These are phyloP conservation scores for Solanum peruvianum DNA, from an alignment of 257 asterid species.

Conservation along the genomic window DNA sequence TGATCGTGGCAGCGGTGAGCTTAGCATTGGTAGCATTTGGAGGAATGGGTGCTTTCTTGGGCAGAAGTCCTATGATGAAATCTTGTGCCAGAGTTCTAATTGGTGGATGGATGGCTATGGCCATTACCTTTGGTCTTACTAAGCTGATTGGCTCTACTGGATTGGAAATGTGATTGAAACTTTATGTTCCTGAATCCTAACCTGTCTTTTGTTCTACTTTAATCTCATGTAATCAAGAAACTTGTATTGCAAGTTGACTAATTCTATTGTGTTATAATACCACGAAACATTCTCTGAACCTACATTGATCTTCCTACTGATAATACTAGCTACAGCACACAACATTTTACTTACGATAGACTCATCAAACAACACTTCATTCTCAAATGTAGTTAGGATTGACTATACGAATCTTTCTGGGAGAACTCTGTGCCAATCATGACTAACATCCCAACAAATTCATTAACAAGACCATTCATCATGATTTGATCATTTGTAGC, in stretches of 20 bases:
- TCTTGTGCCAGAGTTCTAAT: conserved; percentile 41
- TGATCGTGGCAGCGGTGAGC: conserved; percentile 36
- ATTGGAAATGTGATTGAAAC: conserved; percentile 18
- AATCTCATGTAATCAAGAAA: neutral
- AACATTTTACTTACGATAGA: neutral
- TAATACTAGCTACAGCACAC: neutral
- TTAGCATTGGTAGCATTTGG: conserved; percentile 50
- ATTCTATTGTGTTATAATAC: neutral
- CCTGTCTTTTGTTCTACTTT: neutral
- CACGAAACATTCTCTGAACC: neutral
- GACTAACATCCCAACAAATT: neutral
- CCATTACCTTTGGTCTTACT: conserved; percentile 52
- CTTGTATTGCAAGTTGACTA: neutral
- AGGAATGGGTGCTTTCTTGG: conserved; percentile 41
- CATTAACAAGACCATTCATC: neutral
- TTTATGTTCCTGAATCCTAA: neutral
- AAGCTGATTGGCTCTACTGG: conserved; percentile 38
- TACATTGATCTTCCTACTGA: neutral
- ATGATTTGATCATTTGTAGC: neutral
- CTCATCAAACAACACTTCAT: neutral
- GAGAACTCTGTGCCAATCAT: neutral
- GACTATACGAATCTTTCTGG: neutral
- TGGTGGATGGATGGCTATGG: conserved; percentile 84
- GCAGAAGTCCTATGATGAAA: conserved; percentile 25
- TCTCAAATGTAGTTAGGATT: neutral